phyloP scores from a whole-genome alignment of 2,329 filamentous ascomycete species.

The Colletotrichum sp. region DNA sequence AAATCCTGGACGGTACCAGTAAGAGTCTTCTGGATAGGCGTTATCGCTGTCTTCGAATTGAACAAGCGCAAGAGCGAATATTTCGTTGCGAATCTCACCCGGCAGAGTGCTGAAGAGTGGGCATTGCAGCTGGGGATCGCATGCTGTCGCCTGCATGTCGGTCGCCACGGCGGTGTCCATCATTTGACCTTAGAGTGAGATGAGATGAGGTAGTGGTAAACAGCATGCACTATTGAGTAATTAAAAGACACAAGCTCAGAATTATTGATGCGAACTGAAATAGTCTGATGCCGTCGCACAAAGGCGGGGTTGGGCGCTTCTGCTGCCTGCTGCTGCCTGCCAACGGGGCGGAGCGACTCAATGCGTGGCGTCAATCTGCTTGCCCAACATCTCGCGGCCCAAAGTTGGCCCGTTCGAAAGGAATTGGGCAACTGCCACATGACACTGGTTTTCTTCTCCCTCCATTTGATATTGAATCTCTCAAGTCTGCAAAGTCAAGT shows the following conservation, averaged over 20 bases:
- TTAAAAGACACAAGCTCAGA: neutral
- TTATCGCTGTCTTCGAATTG: constrained; percentile 37
- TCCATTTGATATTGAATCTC: neutral
- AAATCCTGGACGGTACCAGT: constrained; percentile 45
- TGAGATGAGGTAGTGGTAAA: accelerated
- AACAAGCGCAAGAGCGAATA: constrained; percentile 46
- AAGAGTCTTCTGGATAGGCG: constrained; percentile 33
- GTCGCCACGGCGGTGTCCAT: neutral
- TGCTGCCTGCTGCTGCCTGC: neutral
- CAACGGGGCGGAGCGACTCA: neutral
- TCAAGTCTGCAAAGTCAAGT: neutral
- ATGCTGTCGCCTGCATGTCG: neutral
- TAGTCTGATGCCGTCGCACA: neutral
- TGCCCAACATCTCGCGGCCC: neutral
- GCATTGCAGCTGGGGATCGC: neutral
- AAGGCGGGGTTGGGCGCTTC: constrained; percentile 8
- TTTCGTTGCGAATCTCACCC: constrained; percentile 50
- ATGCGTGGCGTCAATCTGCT: neutral
- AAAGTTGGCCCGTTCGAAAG: neutral
- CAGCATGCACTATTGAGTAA: neutral
- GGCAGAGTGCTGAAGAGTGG: constrained; percentile 44
- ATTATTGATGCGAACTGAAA: neutral
- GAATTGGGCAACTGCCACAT: neutral
- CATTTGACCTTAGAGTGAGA: neutral
- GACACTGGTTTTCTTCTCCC: neutral